phyloP scores from a whole-genome alignment of 345 rosid species.

The Rhodomyrtus tomentosa region DNA sequence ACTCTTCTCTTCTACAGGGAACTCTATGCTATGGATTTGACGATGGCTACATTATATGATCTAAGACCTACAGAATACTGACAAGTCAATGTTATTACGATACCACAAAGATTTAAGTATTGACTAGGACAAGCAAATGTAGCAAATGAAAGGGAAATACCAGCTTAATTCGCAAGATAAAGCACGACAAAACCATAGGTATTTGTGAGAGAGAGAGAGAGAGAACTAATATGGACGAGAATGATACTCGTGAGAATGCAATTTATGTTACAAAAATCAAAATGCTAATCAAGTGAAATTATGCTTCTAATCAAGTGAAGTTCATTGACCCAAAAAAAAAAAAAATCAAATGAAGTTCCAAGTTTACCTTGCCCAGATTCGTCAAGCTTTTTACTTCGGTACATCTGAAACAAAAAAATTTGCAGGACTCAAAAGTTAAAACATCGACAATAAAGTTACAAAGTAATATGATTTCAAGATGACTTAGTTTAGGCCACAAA shows the following conservation, averaged over 20 bases:
- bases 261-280: too few species aligned
- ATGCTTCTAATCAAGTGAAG: too few species aligned
- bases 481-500: not conserved
- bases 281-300: not conserved
- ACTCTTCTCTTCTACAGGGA: not conserved
- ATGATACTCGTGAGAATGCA: not conserved
- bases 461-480: not conserved
- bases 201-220: not conserved
- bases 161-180: not conserved
- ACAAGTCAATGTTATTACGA: not conserved
- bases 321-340: too few species aligned
- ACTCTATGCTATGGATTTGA: not conserved
- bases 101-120: not conserved
- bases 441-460: not conserved
- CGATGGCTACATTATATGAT: not conserved
- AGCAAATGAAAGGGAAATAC: not conserved
- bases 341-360: not conserved
- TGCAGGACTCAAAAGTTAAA: not conserved
- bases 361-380: constrained; percentile 56
- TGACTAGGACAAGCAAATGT: not conserved
- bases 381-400: constrained; percentile 79
- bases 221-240: not conserved
- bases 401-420: constrained; percentile 42
- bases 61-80: not conserved
- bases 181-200: not conserved